A percentile compares a stretch with the other conserved stretches of the same genome.
These are phyloP conservation scores for Erodium texanum DNA, from an alignment of 441 rosid genomes.

Conservation along the genomic window DNA sequence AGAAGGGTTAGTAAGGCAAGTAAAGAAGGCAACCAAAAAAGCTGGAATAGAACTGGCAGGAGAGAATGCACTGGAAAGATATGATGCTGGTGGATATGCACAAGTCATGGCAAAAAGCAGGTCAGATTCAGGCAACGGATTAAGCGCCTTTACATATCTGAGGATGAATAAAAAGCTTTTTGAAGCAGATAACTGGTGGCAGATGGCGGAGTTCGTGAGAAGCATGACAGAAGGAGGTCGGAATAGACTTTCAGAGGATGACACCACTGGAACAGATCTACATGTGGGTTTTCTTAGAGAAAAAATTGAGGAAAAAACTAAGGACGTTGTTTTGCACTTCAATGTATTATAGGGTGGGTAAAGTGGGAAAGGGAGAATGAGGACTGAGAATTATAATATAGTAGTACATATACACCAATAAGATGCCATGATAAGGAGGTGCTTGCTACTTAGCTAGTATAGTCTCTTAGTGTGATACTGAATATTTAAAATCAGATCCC, in stretches of 20 bases:
- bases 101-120: constrained; percentile 72
- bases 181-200: constrained; percentile 67
- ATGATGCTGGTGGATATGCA: constrained; percentile 52
- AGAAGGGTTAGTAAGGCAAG: constrained; percentile 75
- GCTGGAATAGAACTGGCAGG: constrained; percentile 71
- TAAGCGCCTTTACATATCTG: constrained; percentile 73
- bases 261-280: constrained; percentile 45
- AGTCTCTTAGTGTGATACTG: background rate
- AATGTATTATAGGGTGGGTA: constrained; percentile 11
- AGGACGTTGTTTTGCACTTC: constrained; percentile 33
- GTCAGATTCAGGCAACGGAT: constrained; percentile 60
- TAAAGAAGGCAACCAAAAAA: constrained; percentile 47
- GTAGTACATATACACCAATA: constrained; percentile 15
- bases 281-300: constrained; percentile 52
- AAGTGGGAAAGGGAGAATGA: constrained; percentile 5
- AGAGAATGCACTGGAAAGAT: constrained; percentile 82
- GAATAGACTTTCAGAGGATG: constrained; percentile 37
- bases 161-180: constrained; percentile 73
- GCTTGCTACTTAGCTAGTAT: constrained; percentile 1
- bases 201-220: constrained; percentile 66
- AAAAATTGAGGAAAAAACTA: constrained; percentile 25
- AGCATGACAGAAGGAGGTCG: constrained; percentile 71
- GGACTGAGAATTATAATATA: constrained; percentile 8
- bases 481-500: background rate
- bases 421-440: constrained; percentile 20